Conservation (phyloP, 1,139 yeast genomes). For the Meyerozyma elateridarum region DNA sequence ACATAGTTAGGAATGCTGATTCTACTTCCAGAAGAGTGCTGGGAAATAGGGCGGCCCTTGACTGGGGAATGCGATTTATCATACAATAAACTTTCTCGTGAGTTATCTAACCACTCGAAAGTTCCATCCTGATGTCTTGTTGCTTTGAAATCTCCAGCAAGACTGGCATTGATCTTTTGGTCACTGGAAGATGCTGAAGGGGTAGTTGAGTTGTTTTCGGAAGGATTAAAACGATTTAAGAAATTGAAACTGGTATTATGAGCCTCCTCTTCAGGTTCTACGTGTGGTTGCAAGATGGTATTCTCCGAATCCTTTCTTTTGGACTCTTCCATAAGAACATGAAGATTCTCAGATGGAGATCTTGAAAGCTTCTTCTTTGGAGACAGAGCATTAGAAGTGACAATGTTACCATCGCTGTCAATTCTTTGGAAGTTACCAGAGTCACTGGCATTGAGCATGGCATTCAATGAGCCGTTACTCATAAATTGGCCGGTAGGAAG, state of each 20-base stretch:
- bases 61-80: constrained; percentile 1
- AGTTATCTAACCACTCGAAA: constrained; percentile 23
- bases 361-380: constrained; percentile 18
- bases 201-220: constrained; percentile 11
- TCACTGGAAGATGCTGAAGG: constrained; percentile 18
- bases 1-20: constrained; percentile 6
- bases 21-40: constrained; percentile 2
- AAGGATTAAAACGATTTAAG: constrained; percentile 20
- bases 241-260: constrained; percentile 20
- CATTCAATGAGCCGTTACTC: constrained; percentile 28
- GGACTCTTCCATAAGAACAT: constrained; percentile 28
- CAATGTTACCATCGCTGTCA: constrained; percentile 53
- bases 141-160: constrained; percentile 27
- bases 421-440: constrained; percentile 47
- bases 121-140: constrained; percentile 24
- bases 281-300: background rate
- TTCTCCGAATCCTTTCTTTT: constrained; percentile 7
- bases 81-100: background rate
- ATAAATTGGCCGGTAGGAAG: constrained; percentile 19
- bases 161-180: constrained; percentile 10
- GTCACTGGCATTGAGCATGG: constrained; percentile 24
- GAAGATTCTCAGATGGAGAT: constrained; percentile 27
- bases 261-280: constrained; percentile 12
- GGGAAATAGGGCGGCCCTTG: constrained; percentile 1
- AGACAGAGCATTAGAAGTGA: constrained; percentile 10